Percentiles rank a stretch among this genome's conserved stretches.
phyloP scores from a whole-genome alignment of 208 protist species.

The Vickermania ingenoplastis region DNA sequence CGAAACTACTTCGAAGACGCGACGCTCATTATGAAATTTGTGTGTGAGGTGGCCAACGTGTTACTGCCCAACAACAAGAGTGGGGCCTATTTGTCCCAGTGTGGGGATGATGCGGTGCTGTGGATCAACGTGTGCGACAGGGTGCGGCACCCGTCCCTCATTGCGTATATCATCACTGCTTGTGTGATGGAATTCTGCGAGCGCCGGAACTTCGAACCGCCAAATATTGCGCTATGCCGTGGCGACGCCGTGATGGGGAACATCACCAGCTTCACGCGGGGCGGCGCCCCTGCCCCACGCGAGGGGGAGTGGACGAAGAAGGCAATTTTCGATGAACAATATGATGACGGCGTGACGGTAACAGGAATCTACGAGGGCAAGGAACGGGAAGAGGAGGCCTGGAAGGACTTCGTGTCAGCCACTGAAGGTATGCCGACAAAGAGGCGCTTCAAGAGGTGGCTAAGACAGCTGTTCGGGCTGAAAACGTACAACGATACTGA shows the following conservation, averaged over 20 bases:
- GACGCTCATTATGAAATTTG: neutral
- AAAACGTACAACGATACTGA: neutral
- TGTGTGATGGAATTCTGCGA: constrained; percentile 3
- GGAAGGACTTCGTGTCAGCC: constrained; percentile 1
- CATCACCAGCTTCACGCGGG: constrained; percentile 4
- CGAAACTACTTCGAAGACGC: neutral
- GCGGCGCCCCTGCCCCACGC: neutral
- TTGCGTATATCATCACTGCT: constrained; percentile 1
- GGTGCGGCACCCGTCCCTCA: neutral
- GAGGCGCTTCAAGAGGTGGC: neutral
- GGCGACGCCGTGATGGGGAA: constrained; percentile 6
- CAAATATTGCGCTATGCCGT: constrained; percentile 5
- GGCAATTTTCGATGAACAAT: neutral
- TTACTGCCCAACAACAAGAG: neutral
- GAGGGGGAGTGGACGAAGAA: neutral
- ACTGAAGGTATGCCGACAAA: constrained; percentile 1
- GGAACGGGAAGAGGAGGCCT: neutral
- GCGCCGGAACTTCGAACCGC: neutral
- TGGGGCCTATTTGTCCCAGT: neutral
- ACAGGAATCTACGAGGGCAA: too few relatives aligned
- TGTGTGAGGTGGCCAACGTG: neutral
- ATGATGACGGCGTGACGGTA: neutral
- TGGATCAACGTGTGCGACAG: constrained; percentile 10
- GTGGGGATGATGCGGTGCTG: constrained; percentile 6
- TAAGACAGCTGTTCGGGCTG: neutral